Base-by-base conservation (phyloP, 2,329 filamentous ascomycete genomes). In the Emydomyces testavorans region DNA sequence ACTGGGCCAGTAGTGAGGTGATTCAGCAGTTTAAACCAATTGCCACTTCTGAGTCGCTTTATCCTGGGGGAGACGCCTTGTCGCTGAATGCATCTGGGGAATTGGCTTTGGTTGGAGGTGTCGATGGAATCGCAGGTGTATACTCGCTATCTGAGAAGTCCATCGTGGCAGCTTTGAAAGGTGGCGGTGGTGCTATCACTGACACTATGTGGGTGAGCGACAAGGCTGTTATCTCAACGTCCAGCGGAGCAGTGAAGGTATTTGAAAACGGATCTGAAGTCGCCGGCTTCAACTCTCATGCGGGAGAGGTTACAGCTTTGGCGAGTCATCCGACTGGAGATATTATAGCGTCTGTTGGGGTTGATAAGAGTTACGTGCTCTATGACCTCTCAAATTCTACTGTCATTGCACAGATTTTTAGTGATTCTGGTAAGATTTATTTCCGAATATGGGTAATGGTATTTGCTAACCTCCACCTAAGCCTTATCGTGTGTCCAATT, bases 361-460 rank as follows among this genome's bases (percentile, higher is more conserved):
- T 80, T 1, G 92, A 98, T 65, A 95, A 94, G 77, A 90, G 84
- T 65, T 88, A 94, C 60, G 79, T 89, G 1, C 79, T 96, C 53
- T 95, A 96, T 65, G 87, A 96, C 55, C 66, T 95, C 32, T 65
- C 74, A 16, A 73, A 72, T 3, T 73, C 79, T 60, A 77, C 80
- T 59, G 77, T 80, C 21, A 78, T 89, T 39, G 83, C 82, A 47
- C 86, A 90, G 56, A 78, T 89, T 35, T 92, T 83, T 63, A 83
- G 81, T 20, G 82, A 90, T 65, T 76, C 83, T 54, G 77, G 87
- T 92, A 77, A 67, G 82, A 58, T 43, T 18, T 24, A 23, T 26
- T 10, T 50, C 34, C 20, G 13, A 20, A 16, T 6, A 23, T 24
- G 5, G 13, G 24, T 6, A 41, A 40, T 5, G 48, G 15, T 43